These are phyloP conservation scores for Kluyveromyces sp. DNA, from an alignment of 1,139 yeast species.

Conservation along the genomic window DNA sequence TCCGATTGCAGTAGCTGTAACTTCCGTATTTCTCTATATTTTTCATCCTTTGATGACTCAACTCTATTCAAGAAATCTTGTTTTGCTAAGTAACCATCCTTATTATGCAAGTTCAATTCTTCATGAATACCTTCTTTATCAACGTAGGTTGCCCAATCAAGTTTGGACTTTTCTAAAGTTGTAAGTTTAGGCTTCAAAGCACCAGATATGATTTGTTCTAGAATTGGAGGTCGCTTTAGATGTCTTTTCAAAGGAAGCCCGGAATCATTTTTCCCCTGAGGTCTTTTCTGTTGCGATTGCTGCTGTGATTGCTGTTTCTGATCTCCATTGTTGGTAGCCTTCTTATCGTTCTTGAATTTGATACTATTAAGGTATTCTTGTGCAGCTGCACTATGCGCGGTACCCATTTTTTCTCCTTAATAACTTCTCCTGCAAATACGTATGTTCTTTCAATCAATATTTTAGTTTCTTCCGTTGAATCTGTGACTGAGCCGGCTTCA, in stretches of 20 bases:
- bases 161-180: conserved; percentile 82
- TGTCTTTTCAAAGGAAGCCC: conserved; percentile 29
- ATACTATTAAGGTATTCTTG: conserved; percentile 64
- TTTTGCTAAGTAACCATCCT: conserved; percentile 78
- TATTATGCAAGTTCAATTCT: conserved; percentile 69
- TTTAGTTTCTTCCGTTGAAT: conserved; percentile 35
- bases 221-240: conserved; percentile 65
- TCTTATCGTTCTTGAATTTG: conserved; percentile 21
- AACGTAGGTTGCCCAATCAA: conserved; percentile 95
- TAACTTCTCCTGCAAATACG: conserved; percentile 82
- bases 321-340: conserved; percentile 24
- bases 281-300: not conserved
- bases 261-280: not conserved
- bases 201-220: conserved; percentile 61
- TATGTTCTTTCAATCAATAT: conserved; percentile 70
- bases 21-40: conserved; percentile 50
- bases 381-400: conserved; percentile 79
- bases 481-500: conserved; percentile 9
- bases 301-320: conserved; percentile 22
- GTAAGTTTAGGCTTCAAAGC: conserved; percentile 65
- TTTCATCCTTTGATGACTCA: conserved; percentile 56
- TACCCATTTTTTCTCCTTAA: conserved; percentile 72
- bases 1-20: conserved; percentile 23
- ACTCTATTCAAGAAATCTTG: conserved; percentile 84
- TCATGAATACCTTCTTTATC: conserved; percentile 79